These are phyloP conservation scores for Pichia pseudocactophila DNA, from an alignment of 805 yeast genomes.

Conservation along the genomic window DNA sequence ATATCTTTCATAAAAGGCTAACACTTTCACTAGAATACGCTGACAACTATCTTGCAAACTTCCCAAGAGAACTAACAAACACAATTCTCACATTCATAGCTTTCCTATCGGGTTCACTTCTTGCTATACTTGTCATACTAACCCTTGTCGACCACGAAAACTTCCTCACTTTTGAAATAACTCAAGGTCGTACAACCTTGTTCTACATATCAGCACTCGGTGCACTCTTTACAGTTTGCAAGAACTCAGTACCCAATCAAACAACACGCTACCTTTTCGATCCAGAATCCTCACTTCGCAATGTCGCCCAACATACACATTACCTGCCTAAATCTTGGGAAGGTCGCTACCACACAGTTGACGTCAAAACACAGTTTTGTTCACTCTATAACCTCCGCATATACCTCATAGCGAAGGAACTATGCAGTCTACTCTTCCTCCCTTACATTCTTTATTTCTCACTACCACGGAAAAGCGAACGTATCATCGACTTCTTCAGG, in stretches of 20 bases:
- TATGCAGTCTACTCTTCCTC: slow-evolving; percentile 71
- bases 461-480: slow-evolving; percentile 62
- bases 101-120: slow-evolving; percentile 80
- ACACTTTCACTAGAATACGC: slow-evolving; percentile 75
- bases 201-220: slow-evolving; percentile 88
- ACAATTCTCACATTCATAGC: slow-evolving; percentile 50
- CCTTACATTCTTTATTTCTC: slow-evolving; percentile 89
- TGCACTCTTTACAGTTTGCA: slow-evolving; percentile 76
- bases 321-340: slow-evolving; percentile 85
- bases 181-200: slow-evolving; percentile 69
- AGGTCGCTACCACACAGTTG: slow-evolving; percentile 73
- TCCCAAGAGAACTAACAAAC: slow-evolving; percentile 71
- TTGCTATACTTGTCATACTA: slow-evolving; percentile 74
- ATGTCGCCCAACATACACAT: slow-evolving; percentile 82
- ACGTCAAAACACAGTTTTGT: slow-evolving; percentile 77
- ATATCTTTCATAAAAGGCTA: slow-evolving; percentile 72
- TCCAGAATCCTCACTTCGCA: slow-evolving; percentile 78
- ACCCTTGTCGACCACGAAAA: slow-evolving; percentile 82
- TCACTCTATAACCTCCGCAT: slow-evolving; percentile 67
- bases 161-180: slow-evolving; percentile 80
- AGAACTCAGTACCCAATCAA: slow-evolving; percentile 58
- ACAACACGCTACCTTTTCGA: slow-evolving; percentile 55
- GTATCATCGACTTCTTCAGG: slow-evolving; percentile 82
- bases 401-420: slow-evolving; percentile 62
- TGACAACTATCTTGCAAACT: slow-evolving; percentile 75